phyloP scores from a whole-genome alignment of 352 stramenopile species.

The Globisporangium heterothallicum region DNA sequence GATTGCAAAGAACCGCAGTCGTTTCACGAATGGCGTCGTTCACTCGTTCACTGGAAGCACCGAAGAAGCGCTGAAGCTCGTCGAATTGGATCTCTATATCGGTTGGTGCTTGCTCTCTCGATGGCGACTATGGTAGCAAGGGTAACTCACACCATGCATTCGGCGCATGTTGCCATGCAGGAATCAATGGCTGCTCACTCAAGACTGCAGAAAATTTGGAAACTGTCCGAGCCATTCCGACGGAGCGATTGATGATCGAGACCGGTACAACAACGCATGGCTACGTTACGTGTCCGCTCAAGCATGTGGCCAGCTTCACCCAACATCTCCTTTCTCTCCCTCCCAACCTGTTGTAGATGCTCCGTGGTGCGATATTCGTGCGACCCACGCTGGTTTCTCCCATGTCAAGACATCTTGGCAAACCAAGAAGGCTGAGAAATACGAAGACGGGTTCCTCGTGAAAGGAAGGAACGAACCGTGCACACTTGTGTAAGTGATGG shows the following conservation, averaged over 20 bases:
- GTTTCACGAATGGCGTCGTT: constrained; percentile 88
- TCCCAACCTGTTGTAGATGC: no score
- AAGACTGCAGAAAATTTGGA: constrained; percentile 94
- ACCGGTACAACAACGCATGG: constrained; percentile 57
- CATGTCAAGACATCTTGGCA: constrained; percentile 88
- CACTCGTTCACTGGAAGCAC: constrained; percentile 95
- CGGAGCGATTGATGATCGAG: constrained; percentile 92
- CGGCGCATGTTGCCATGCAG: constrained; percentile 17
- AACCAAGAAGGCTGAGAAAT: constrained; percentile 93
- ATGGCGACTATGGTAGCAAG: no score
- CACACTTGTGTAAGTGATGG: constrained; percentile 88
- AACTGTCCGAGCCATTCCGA: constrained; percentile 88
- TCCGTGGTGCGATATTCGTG: constrained; percentile 95
- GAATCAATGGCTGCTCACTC: constrained; percentile 95
- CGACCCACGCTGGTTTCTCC: constrained; percentile 88
- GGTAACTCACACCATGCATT: no score
- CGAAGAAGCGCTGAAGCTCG: constrained; percentile 89
- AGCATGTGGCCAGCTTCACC: no score
- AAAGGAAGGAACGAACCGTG: constrained; percentile 96
- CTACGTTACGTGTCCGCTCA: no score
- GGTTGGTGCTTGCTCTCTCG: constrained; percentile 30
- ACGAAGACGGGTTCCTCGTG: constrained; percentile 75
- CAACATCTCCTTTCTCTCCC: no score
- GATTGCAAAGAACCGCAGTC: constrained; percentile 56
- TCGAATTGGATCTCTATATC: constrained; percentile 94